These are phyloP conservation scores for Acephala macrosclerotiorum DNA, from an alignment of 2,329 filamentous ascomycete species.

Conservation along the genomic window DNA sequence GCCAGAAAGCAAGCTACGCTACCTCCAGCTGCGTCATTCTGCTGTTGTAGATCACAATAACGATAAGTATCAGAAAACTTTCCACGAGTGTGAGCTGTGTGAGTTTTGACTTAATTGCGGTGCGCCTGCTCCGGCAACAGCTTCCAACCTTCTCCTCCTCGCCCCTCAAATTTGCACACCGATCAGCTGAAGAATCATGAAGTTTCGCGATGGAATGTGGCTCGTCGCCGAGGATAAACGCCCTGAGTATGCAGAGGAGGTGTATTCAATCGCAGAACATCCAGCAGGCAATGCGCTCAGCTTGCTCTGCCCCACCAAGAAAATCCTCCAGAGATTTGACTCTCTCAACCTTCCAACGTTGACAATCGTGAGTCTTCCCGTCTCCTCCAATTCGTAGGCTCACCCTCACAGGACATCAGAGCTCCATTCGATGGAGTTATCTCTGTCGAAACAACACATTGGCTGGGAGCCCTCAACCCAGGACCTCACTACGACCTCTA, in stretches of 20 bases:
- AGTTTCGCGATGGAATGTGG: slow-evolving; percentile 74
- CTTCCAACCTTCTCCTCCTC: background rate
- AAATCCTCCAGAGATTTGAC: slow-evolving; percentile 61
- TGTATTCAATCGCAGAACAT: slow-evolving; percentile 56
- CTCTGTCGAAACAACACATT: slow-evolving; percentile 65
- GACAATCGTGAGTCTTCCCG: slow-evolving; percentile 51
- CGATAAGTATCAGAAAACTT: background rate
- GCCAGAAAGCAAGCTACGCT: slow-evolving; percentile 11
- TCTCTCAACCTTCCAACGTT: slow-evolving; percentile 63
- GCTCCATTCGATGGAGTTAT: slow-evolving; percentile 65
- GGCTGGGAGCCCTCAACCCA: slow-evolving; percentile 57
- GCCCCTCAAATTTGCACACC: background rate
- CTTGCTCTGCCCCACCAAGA: slow-evolving; percentile 64
- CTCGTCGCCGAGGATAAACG: slow-evolving; percentile 65
- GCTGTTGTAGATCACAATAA: background rate
- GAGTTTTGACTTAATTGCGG: background rate
- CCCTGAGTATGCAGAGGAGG: slow-evolving; percentile 71
- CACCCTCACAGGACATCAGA: slow-evolving; percentile 55
- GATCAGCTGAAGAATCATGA: slow-evolving; percentile 51
- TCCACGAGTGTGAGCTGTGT: background rate
- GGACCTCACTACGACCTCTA: slow-evolving; percentile 66
- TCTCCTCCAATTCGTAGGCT: background rate
- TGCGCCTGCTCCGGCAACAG: background rate
- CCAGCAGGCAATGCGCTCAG: slow-evolving; percentile 57
- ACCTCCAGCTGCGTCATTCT: background rate